These are phyloP conservation scores for Neurospora terricola DNA, from an alignment of 495 filamentous ascomycete genomes.

Conservation along the genomic window DNA sequence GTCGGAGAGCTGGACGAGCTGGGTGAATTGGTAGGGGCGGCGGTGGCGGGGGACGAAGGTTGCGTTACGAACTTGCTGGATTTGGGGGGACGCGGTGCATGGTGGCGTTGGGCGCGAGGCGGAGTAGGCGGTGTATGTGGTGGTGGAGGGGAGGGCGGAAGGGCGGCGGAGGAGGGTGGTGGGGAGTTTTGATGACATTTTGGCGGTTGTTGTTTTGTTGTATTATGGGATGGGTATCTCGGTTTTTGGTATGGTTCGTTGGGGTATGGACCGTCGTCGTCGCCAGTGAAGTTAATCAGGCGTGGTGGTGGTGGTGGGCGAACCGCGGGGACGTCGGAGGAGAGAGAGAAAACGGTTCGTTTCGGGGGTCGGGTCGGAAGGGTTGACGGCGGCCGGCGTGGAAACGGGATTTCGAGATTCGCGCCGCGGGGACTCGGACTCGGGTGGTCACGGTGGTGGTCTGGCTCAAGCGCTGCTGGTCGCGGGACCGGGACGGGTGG, in stretches of 20 bases:
- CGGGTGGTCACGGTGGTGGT: neutral
- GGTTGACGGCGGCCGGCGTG: neutral
- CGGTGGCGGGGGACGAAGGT: slow-evolving; percentile 80
- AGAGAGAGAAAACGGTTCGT: neutral
- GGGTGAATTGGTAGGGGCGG: slow-evolving; percentile 92
- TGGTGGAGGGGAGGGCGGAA: slow-evolving; percentile 7
- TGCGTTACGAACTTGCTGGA: slow-evolving; percentile 69
- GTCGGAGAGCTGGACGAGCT: slow-evolving; percentile 90
- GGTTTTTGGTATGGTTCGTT: neutral
- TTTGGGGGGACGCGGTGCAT: too few relatives aligned
- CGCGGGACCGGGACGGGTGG: neutral
- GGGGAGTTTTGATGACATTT: slow-evolving; percentile 23
- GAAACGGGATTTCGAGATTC: neutral
- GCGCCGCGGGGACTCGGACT: neutral
- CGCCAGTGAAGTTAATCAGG: neutral
- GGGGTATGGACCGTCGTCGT: neutral
- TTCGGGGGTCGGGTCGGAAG: neutral
- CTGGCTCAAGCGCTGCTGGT: neutral
- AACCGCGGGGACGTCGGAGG: neutral
- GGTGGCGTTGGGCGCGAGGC: slow-evolving; percentile 3
- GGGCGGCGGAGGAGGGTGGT: slow-evolving; percentile 15
- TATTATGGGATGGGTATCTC: neutral
- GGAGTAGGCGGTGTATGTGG: neutral
- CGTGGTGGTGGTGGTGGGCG: neutral
- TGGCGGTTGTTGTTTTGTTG: neutral